Conservation (phyloP, 768 basidiomycete genomes). For the Ramaria sp. region DNA sequence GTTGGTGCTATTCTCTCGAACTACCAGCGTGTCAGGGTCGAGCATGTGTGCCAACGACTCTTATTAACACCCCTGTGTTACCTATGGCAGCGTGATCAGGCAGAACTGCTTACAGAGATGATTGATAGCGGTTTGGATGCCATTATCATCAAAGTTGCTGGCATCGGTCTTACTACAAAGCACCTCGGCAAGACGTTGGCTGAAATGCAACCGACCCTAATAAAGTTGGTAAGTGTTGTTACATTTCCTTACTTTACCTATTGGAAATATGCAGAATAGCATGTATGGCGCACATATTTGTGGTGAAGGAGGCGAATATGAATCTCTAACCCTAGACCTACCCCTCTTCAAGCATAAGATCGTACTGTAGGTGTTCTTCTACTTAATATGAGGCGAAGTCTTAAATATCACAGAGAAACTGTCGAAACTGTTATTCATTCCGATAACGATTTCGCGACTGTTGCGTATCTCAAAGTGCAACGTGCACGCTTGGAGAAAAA, state of each 20-base stretch:
- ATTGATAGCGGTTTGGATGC: conserved; percentile 66
- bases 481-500: conserved; percentile 55
- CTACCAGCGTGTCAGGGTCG: conserved; percentile 93
- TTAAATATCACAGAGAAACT: conserved; percentile 33
- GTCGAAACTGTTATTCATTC: conserved; percentile 68
- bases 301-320: conserved; percentile 98
- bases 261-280: conserved; percentile 39
- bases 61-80: conserved; percentile 73
- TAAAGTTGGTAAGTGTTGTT: conserved; percentile 43
- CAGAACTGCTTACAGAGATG: conserved; percentile 81
- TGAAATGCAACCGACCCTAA: conserved; percentile 63
- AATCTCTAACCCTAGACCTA: conserved; percentile 83
- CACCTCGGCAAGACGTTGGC: conserved; percentile 72
- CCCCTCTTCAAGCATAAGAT: conserved; percentile 79
- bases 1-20: conserved; percentile 96
- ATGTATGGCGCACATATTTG: conserved; percentile 88
- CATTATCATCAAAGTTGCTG: conserved; percentile 90
- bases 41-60: conserved; percentile 88
- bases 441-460: conserved; percentile 76
- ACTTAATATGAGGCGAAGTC: not conserved
- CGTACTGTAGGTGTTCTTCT: conserved; percentile 32
- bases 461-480: conserved; percentile 82
- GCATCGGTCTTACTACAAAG: conserved; percentile 68
- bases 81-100: conserved; percentile 90
- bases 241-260: not conserved